Percentiles rank a stretch among this genome's conserved stretches.
Conservation (phyloP, 176 grass and related monocot species). For the Cenchrus purpureus region DNA sequence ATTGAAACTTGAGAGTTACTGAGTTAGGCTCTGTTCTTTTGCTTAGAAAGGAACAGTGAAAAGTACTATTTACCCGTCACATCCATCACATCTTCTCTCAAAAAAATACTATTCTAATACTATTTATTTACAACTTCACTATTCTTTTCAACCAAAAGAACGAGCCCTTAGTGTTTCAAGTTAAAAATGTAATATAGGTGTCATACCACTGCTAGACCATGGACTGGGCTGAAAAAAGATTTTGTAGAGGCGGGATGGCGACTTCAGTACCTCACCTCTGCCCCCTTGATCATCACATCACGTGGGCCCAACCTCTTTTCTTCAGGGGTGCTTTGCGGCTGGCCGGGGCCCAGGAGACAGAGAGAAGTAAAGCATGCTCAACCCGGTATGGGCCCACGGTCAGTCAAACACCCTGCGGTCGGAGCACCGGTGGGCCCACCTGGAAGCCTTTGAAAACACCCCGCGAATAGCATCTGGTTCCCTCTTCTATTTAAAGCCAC, state of each 20-base stretch:
- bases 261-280: not conserved
- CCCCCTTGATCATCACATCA: not conserved
- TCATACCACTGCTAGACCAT: too few relatives aligned
- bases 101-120: too few relatives aligned
- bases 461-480: not conserved
- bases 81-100: too few relatives aligned
- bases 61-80: too few relatives aligned
- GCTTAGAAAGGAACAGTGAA: too few relatives aligned
- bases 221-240: not conserved
- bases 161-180: too few relatives aligned
- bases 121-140: too few relatives aligned
- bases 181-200: too few relatives aligned
- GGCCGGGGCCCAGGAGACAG: constrained; percentile 8
- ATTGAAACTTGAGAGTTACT: too few relatives aligned
- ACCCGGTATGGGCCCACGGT: not conserved
- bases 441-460: not conserved
- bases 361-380: constrained; percentile 3
- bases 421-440: not conserved
- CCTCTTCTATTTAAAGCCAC: constrained; percentile 43
- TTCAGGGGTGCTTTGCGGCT: constrained; percentile 10
- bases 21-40: too few relatives aligned
- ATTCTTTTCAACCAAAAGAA: too few relatives aligned
- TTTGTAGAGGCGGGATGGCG: not conserved
- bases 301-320: not conserved
- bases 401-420: not conserved